A percentile compares a stretch with the other conserved stretches of the same genome.
These are phyloP conservation scores for Alternaria conjuncta DNA, from an alignment of 2,329 filamentous ascomycete species.

Conservation along the genomic window DNA sequence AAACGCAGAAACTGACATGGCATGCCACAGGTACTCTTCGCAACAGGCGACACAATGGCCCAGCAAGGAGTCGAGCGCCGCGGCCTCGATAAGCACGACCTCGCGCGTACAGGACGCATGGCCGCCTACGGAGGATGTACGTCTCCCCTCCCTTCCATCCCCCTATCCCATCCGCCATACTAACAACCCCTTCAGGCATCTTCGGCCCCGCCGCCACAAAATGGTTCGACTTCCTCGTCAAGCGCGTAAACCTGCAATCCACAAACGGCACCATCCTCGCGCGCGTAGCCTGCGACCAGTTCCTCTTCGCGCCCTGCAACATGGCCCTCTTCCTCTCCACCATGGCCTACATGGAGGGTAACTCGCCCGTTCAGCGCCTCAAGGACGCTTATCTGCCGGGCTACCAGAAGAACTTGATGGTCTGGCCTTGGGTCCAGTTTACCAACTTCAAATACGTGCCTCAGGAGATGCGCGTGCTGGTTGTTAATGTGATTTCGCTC, in stretches of 20 bases:
- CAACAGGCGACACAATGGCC: conserved; percentile 86
- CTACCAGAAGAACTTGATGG: conserved; percentile 81
- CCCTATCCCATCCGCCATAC: background rate
- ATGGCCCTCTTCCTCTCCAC: conserved; percentile 79
- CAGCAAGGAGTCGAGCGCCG: conserved; percentile 89
- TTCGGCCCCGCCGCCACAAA: conserved; percentile 88
- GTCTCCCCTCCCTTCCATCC: conserved; percentile 35
- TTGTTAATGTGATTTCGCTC: conserved; percentile 82
- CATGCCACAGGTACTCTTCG: conserved; percentile 74
- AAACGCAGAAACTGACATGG: background rate
- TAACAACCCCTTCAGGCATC: conserved; percentile 59
- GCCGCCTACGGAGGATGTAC: conserved; percentile 77
- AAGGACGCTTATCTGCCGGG: conserved; percentile 72
- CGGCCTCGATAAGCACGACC: conserved; percentile 75
- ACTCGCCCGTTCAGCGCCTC: conserved; percentile 70
- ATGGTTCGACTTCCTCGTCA: conserved; percentile 83
- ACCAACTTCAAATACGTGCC: conserved; percentile 89
- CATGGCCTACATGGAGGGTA: conserved; percentile 83
- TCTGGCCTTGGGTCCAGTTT: conserved; percentile 86
- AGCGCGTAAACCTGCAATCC: conserved; percentile 68
- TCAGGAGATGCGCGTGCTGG: conserved; percentile 79
- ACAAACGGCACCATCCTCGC: conserved; percentile 74
- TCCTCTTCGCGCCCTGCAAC: conserved; percentile 82
- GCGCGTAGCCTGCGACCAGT: conserved; percentile 79
- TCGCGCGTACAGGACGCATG: conserved; percentile 77